Percentiles rank a stretch among this genome's conserved stretches.
Evolutionary conservation across 805 yeast species (phyloP).

Genomic region (Starmerella potacharoeniae): DNA sequence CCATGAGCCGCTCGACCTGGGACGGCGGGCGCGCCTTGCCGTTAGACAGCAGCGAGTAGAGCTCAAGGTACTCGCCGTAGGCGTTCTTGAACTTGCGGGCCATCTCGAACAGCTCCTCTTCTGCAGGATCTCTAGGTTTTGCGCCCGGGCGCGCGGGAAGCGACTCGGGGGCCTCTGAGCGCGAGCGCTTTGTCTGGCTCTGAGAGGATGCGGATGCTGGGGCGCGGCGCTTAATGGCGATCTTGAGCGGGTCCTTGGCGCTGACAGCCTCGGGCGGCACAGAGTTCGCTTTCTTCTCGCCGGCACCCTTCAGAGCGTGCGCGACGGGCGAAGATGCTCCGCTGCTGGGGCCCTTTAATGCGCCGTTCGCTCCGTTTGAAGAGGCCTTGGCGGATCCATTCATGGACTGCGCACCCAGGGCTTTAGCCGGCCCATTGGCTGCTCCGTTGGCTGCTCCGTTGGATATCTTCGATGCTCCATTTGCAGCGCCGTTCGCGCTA

Average conservation of each 20-base stretch:
- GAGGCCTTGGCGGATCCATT: not conserved
- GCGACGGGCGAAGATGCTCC: too few species aligned
- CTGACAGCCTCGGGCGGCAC: not conserved
- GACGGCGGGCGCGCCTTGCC: constrained; percentile 23
- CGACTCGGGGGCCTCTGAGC: constrained; percentile 15
- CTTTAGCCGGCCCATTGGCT: not conserved
- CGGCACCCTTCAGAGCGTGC: not conserved
- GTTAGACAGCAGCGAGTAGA: constrained; percentile 32
- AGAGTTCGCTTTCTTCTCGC: not conserved
- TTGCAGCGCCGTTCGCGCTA: too few species aligned
- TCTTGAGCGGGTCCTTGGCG: not conserved
- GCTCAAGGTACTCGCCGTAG: constrained; percentile 39
- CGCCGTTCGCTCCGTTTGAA: not conserved
- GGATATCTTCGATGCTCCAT: too few species aligned
- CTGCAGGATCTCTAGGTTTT: constrained; percentile 17
- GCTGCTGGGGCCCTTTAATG: too few species aligned
- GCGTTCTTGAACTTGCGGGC: constrained; percentile 39
- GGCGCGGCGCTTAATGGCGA: not conserved
- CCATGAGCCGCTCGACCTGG: constrained; percentile 34
- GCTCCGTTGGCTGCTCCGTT: not conserved
- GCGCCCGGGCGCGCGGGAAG: constrained; percentile 23
- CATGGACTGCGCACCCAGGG: too few species aligned
- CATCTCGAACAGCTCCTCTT: constrained; percentile 33
- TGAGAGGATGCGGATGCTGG: not conserved
- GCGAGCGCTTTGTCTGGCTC: not conserved